Evolutionary conservation across 495 filamentous ascomycete genomes (phyloP), one percentile per base, ranked within the genome.

Genomic region (Hyaloscypha hepaticicola): DNA sequence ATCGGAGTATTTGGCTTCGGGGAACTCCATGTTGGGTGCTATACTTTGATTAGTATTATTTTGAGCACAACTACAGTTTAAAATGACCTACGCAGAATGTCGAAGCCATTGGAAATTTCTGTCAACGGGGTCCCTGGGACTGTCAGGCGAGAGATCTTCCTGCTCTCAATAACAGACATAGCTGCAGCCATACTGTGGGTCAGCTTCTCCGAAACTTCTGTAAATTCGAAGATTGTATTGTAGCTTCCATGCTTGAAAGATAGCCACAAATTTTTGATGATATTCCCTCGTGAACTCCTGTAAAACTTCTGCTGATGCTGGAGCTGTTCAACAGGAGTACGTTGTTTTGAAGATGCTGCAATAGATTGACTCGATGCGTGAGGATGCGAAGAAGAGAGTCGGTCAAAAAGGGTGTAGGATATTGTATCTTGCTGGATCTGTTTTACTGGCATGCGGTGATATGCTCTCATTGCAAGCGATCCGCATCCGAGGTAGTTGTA

Each of bases 381-480:
- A 0, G 82, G 82, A n/a, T 81, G 75, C 6, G 83, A 72, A 14
- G 72, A 75, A n/a, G 80, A 82, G 60, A 85, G 72, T 27, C 83
- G 74, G 69, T 85, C 83, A 31, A 79, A 76, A 29, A 79, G 78
- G 1, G 78, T 60, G 0, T 81, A 74, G 7, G 76, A 77, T 28
- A 85, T 67, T 1, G 80, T 76, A 57, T 83, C 82, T 8, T 78
- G 74, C 28, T 83, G 79, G 0, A 78, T 77, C 25, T 81, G 75
- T 70, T 85, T 85, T 14, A 83, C 71, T 21, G 74, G 76, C 22
- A 82, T 73, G 0, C 73, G 68, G 12, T 72, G 66, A 75, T 80
- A 83, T 29, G n/a, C 80, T 64, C 34, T 75, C 66, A 63, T 74
- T 60, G 38, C 81, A 76, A 60, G 72, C 70, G 5, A 76, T 73